Percentiles rank a stretch among this genome's conserved stretches.
These are phyloP conservation scores for Thecaphora frezii DNA, from an alignment of 1,284 basidiomycete genomes.

Conservation along the genomic window DNA sequence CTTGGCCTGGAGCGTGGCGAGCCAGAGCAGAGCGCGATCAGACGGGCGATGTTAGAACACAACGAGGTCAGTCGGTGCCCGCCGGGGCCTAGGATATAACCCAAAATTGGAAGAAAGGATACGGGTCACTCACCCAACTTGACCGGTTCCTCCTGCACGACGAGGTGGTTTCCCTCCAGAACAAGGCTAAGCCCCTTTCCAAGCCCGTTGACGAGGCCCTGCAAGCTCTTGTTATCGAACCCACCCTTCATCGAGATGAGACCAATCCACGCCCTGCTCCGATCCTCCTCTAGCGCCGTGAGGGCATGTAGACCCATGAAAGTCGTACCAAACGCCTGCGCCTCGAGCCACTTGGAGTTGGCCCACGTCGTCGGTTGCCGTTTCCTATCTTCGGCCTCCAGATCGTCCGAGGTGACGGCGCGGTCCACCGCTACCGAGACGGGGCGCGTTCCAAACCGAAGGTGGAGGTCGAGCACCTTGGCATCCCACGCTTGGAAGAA, in stretches of 20 bases:
- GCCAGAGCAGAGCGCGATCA: no score
- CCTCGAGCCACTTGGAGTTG: conserved; percentile 50
- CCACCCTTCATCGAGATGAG: conserved; percentile 28
- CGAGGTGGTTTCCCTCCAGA: conserved; percentile 38
- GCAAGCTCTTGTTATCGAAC: conserved; percentile 15
- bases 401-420: conserved; percentile 16
- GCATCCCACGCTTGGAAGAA: conserved; percentile 78
- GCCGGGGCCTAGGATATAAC: no score
- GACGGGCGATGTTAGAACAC: no score
- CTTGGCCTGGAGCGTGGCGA: no score
- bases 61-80: no score
- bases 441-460: conserved; percentile 67
- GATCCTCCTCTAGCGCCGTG: conserved; percentile 11
- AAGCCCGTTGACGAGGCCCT: conserved; percentile 17
- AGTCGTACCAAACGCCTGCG: conserved; percentile 35
- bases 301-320: conserved; percentile 26
- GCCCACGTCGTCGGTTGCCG: conserved; percentile 29
- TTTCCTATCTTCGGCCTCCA: conserved; percentile 22
- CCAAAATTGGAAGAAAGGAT: no score
- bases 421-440: conserved; percentile 7
- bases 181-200: conserved; percentile 17
- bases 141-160: conserved; percentile 47
- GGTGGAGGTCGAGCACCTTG: conserved; percentile 69
- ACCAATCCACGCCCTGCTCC: conserved; percentile 16
- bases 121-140: neutral